Base-by-base conservation (phyloP, 2,329 filamentous ascomycete genomes). In the Saccharata proteae region DNA sequence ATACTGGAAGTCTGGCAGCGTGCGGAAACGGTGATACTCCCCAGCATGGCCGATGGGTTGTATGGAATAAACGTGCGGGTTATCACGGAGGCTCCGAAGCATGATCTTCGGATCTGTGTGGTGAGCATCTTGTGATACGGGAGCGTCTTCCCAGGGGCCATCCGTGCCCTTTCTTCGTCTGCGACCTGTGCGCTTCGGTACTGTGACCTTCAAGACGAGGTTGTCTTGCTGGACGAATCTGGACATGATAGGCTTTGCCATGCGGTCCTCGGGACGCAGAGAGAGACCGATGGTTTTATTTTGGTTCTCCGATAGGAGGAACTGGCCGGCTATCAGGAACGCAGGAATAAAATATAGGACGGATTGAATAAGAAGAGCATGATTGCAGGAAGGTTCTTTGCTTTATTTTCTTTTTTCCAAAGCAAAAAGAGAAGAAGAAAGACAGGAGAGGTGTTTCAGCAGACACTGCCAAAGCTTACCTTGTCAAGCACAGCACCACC, bases 1-100 rank as follows among this genome's bases (percentile, higher is more conserved):
- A 56, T 78, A 88, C 46, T 92, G 83, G 47, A 92, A 92, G 55
- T 96, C 88, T 6, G 84, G 78, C 41, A 93, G 66, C 18, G 77
- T 77, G 50, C 88, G 73, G 55, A 92, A 98, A 21, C 88, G 74
- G 62, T 96, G 85, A 1, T 80, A 90, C 43, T 82, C 74, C 34
- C 76, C 72, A 38, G 94, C 71, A 13, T 74, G 57, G 6, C 84
- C 84, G 3, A 86, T 67, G 1, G 76, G 67, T 42, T 85, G 74
- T 17, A 83, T 67, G 4, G 66, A 57, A 50, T 86, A 88, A 6
- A 56, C 67, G 6, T 64, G 68, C 1, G 64, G 59, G 48, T 85
- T 90, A 49, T 92, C 84, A 41, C 66, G 67, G 37, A 93, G 54
- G 39, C 69, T 77, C 37, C 69, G 68, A 20, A 75, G 61, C 17